phyloP scores from a whole-genome alignment of 2,329 filamentous ascomycete species.

The Sphaerulina musiva region DNA sequence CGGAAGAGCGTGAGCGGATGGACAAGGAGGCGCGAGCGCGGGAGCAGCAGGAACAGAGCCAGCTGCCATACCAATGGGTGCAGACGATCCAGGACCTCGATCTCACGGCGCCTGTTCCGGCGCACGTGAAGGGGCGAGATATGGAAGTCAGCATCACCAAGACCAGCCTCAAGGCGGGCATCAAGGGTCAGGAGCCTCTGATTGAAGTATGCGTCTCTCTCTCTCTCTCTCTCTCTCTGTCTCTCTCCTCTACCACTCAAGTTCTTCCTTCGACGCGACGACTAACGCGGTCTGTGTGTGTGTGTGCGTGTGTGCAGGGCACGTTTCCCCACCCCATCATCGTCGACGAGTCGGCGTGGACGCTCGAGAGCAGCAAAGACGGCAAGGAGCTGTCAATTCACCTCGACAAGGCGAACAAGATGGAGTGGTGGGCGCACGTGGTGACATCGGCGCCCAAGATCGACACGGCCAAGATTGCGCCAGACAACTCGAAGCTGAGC shows the following conservation, averaged over 20 bases:
- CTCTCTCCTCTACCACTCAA: not conserved
- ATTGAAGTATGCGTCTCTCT: conserved; percentile 54
- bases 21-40: conserved; percentile 58
- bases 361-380: conserved; percentile 61
- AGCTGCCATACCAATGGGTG: conserved; percentile 93
- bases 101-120: conserved; percentile 68
- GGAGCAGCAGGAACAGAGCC: conserved; percentile 80
- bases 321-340: conserved; percentile 72
- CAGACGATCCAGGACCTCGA: conserved; percentile 89
- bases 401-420: conserved; percentile 92
- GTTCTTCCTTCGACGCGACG: no score
- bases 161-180: conserved; percentile 65
- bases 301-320: conserved; percentile 51
- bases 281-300: no score
- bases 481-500: conserved; percentile 83
- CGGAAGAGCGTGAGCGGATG: conserved; percentile 48
- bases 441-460: conserved; percentile 81
- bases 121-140: conserved; percentile 77
- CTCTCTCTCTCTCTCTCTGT: not conserved
- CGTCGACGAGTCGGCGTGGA: conserved; percentile 91
- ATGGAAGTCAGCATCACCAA: conserved; percentile 78
- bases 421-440: conserved; percentile 97
- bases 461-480: conserved; percentile 89
- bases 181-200: conserved; percentile 84
- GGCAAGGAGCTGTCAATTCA: conserved; percentile 76